Percentiles rank a stretch among this genome's conserved stretches.
Evolutionary conservation across 129 eudicot genomes (phyloP).

Genomic region (Helichrysum umbraculigerum): DNA sequence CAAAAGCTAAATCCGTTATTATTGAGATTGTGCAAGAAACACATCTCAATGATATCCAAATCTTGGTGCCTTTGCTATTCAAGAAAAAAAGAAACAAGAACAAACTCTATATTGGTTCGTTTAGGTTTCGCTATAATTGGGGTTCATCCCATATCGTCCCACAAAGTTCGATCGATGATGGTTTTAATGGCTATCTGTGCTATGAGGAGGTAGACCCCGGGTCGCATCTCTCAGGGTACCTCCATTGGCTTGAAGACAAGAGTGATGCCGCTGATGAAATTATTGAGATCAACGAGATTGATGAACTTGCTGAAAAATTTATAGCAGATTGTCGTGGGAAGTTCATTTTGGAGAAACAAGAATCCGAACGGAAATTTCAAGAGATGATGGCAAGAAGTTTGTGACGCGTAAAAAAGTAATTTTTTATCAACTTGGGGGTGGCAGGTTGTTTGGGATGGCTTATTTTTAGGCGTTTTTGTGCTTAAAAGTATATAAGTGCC

Average conservation of each 20-base stretch:
- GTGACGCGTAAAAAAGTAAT: conserved; percentile 19
- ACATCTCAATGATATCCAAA: conserved; percentile 30
- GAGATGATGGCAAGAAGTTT: conserved; percentile 89
- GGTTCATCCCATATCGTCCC: conserved; percentile 71
- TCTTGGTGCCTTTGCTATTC: conserved; percentile 28
- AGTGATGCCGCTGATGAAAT: conserved; percentile 23
- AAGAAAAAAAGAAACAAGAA: conserved; percentile 45
- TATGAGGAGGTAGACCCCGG: conserved; percentile 31
- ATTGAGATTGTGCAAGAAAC: conserved; percentile 40
- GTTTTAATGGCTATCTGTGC: conserved; percentile 28
- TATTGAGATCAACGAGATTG: conserved; percentile 57
- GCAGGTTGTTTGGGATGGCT: not conserved
- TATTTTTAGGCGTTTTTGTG: not conserved
- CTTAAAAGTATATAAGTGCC: not conserved
- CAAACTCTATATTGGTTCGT: conserved; percentile 62
- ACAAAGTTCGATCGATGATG: conserved; percentile 15
- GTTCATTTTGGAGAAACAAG: conserved; percentile 81
- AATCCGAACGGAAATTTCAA: conserved; percentile 77
- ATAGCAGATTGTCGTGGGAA: conserved; percentile 78
- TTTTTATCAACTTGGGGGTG: not conserved
- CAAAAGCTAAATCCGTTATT: conserved; percentile 54
- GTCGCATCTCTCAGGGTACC: conserved; percentile 60
- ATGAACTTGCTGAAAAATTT: conserved; percentile 75
- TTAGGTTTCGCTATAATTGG: conserved; percentile 75
- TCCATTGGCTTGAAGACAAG: conserved; percentile 85